Percentiles rank a stretch among this genome's conserved stretches.
phyloP scores from a whole-genome alignment of 2,329 filamentous ascomycete species.

The Thielaviopsis euricoi region DNA sequence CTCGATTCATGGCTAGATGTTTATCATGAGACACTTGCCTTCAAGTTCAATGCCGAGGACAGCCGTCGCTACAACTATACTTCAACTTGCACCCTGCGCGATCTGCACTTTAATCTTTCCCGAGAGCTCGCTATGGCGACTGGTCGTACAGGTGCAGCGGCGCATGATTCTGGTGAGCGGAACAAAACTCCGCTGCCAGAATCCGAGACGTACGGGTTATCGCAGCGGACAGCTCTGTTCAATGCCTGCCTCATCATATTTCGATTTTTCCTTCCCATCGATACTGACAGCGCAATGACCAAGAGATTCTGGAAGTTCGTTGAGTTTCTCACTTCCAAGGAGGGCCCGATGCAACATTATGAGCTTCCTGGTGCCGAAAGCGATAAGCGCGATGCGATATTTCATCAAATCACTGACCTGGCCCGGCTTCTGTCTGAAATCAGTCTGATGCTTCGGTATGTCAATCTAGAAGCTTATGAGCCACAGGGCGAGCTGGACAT shows the following conservation, averaged over 20 bases:
- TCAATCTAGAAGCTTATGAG: not conserved
- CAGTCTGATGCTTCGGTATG: not conserved
- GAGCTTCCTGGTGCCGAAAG: not conserved
- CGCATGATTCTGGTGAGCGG: no score
- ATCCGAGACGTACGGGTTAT: slow-evolving; percentile 14
- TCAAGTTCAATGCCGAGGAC: not conserved
- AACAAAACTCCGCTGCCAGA: no score
- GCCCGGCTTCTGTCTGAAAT: not conserved
- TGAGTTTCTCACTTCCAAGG: not conserved
- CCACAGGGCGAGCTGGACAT: not conserved
- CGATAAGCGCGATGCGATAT: no score
- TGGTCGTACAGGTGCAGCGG: not conserved
- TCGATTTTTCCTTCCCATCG: slow-evolving; percentile 25
- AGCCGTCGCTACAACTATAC: not conserved
- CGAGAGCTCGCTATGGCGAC: not conserved
- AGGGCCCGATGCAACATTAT: not conserved
- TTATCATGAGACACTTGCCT: not conserved
- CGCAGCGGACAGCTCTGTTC: slow-evolving; percentile 23
- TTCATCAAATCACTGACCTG: not conserved
- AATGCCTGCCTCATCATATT: slow-evolving; percentile 25
- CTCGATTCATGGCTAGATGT: not conserved
- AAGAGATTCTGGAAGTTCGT: slow-evolving; percentile 16
- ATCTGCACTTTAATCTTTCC: not conserved
- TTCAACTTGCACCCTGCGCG: not conserved
- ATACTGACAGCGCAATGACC: slow-evolving; percentile 22